Evolutionary conservation across 345 rosid species (phyloP).

Genomic region (Trapa bicornis): DNA sequence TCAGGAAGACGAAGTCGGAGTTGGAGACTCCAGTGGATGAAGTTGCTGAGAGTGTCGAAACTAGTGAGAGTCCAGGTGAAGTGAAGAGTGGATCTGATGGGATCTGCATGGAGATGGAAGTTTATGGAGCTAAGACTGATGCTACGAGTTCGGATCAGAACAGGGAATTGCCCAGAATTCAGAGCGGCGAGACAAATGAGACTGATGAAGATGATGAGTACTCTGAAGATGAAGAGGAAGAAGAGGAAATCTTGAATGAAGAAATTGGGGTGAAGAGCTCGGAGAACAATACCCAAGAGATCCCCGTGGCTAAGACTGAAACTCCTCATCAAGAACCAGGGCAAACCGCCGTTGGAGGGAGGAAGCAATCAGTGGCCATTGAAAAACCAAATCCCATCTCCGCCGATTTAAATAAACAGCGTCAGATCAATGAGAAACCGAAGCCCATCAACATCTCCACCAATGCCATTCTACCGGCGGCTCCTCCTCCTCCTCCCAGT

Average conservation of each 20-base stretch:
- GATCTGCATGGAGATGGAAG: conserved; percentile 16
- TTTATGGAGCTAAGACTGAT: conserved; percentile 30
- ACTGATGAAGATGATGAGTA: conserved; percentile 24
- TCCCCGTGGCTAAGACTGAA: conserved; percentile 17
- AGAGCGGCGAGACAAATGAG: conserved; percentile 16
- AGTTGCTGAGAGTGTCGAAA: conserved; percentile 11
- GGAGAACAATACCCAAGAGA: conserved; percentile 5
- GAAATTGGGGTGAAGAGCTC: conserved; percentile 41
- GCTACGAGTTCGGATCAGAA: conserved; percentile 13
- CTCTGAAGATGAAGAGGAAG: conserved; percentile 19
- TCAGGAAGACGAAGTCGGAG: conserved; percentile 18
- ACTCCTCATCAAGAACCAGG: conserved; percentile 13
- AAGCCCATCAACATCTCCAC: not conserved
- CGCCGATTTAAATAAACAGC: conserved; percentile 26
- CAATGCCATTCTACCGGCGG: not conserved
- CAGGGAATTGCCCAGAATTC: not conserved
- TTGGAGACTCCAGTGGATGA: conserved; percentile 11
- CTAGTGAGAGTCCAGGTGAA: conserved; percentile 1
- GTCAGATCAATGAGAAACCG: not conserved
- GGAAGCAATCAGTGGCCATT: conserved; percentile 2
- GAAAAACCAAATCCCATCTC: conserved; percentile 16
- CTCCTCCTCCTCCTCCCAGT: conserved; percentile 25
- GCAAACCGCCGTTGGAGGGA: conserved; percentile 3
- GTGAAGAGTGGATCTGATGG: conserved; percentile 30
- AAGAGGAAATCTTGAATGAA: conserved; percentile 14